Evolutionary conservation across 495 filamentous ascomycete genomes (phyloP).

Genomic region (Penicillium crystallinum): DNA sequence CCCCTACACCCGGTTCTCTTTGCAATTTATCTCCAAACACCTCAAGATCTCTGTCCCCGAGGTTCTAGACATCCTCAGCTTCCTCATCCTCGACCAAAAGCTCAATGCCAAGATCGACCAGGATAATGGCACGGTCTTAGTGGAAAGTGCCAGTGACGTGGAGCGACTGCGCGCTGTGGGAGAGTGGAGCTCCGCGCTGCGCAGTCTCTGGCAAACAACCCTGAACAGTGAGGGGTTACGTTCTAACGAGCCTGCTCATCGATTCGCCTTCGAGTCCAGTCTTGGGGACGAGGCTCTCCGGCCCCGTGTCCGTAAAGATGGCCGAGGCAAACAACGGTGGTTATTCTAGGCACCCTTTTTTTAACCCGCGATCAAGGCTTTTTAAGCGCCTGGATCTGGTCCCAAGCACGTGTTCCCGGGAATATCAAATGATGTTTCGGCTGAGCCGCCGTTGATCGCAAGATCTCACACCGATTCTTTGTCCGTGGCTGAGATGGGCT

Average conservation of each 20-base stretch:
- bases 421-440: neutral
- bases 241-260: constrained; percentile 29
- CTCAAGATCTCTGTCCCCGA: constrained; percentile 79
- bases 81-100: constrained; percentile 84
- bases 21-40: constrained; percentile 77
- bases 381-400: constrained; percentile 1
- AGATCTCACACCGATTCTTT: constrained; percentile 18
- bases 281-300: constrained; percentile 33
- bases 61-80: constrained; percentile 89
- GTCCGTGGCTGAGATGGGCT: neutral
- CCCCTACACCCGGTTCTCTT: constrained; percentile 86
- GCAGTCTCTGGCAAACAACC: constrained; percentile 56
- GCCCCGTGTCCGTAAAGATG: constrained; percentile 17
- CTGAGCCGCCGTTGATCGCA: constrained; percentile 1
- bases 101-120: constrained; percentile 88
- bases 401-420: neutral
- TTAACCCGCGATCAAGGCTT: neutral
- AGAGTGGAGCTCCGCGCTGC: constrained; percentile 66
- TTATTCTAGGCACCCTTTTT: neutral
- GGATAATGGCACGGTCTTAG: constrained; percentile 72
- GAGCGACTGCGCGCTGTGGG: constrained; percentile 69
- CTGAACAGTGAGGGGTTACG: constrained; percentile 75
- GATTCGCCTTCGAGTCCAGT: constrained; percentile 25
- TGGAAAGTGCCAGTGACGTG: constrained; percentile 67
- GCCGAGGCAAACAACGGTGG: constrained; percentile 13